Evolutionary conservation across 441 rosid genomes (phyloP).

Genomic region (Euphorbia schlechtendalii): DNA sequence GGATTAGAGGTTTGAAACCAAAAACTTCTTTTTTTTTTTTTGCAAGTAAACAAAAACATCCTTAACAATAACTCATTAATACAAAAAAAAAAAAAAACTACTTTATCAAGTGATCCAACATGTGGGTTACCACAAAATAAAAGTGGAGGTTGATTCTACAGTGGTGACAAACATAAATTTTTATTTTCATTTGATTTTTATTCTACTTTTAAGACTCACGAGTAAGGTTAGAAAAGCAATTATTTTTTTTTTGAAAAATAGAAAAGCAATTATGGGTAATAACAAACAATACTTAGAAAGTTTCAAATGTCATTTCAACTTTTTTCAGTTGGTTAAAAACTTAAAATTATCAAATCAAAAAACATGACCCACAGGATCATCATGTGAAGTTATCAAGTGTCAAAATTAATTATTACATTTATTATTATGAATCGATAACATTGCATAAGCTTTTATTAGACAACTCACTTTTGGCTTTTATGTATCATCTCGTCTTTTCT

Average conservation of each 20-base stretch:
- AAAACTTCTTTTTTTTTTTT: no score
- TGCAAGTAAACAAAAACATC: no score
- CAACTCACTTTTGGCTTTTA: not conserved
- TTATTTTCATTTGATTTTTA: not conserved
- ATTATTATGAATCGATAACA: not conserved
- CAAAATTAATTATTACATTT: not conserved
- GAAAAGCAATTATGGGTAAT: not conserved
- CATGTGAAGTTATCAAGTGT: not conserved
- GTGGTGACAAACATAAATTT: no score
- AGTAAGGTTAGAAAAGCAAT: not conserved
- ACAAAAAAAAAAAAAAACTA: no score
- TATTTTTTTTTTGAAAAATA: not conserved
- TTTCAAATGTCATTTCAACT: not conserved
- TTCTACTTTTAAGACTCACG: not conserved
- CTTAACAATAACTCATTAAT: no score
- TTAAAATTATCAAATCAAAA: not conserved
- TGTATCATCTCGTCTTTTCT: not conserved
- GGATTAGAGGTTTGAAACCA: no score
- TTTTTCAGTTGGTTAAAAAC: not conserved
- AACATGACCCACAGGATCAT: slow-evolving; percentile 13
- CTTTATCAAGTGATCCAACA: no score
- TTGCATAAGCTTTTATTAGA: not conserved
- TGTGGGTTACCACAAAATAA: no score
- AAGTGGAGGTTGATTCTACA: no score
- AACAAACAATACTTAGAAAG: not conserved